Conservation (phyloP, 2,329 filamentous ascomycete genomes). For the Conoideocrella luteorostrata region DNA sequence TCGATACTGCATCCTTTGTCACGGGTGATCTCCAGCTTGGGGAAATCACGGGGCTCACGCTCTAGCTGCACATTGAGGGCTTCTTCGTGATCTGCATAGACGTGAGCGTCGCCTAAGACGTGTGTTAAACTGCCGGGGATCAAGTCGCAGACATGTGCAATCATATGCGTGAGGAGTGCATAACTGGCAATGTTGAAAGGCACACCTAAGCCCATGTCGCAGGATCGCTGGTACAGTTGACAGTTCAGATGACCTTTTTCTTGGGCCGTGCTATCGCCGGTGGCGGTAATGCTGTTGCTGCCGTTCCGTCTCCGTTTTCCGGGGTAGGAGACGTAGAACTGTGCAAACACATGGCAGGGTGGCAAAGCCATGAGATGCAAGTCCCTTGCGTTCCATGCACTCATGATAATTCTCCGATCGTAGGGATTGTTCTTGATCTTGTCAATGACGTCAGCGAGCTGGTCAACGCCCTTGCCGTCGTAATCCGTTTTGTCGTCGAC, state of each 20-base stretch:
- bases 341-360: slow-evolving; percentile 96
- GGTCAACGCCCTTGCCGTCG: slow-evolving; percentile 81
- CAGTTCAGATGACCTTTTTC: slow-evolving; percentile 71
- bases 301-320: slow-evolving; percentile 13
- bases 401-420: slow-evolving; percentile 83
- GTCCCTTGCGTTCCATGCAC: slow-evolving; percentile 89
- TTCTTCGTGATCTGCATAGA: slow-evolving; percentile 89
- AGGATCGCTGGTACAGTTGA: slow-evolving; percentile 86
- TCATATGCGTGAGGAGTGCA: slow-evolving; percentile 88
- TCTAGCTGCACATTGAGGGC: slow-evolving; percentile 75
- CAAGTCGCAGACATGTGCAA: slow-evolving; percentile 80
- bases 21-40: slow-evolving; percentile 64
- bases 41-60: slow-evolving; percentile 75
- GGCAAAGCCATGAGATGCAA: slow-evolving; percentile 83
- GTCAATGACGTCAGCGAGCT: slow-evolving; percentile 81
- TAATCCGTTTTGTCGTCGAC: slow-evolving; percentile 75
- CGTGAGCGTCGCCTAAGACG: slow-evolving; percentile 96
- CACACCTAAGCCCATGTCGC: slow-evolving; percentile 95
- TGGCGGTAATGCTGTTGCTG: slow-evolving; percentile 14
- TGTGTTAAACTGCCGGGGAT: slow-evolving; percentile 84
- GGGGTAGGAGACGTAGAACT: slow-evolving; percentile 85
- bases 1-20: slow-evolving; percentile 72
- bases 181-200: slow-evolving; percentile 98
- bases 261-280: slow-evolving; percentile 23
- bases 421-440: slow-evolving; percentile 81